These are phyloP conservation scores for Trichoderma orchidacearum DNA, from an alignment of 495 filamentous ascomycete genomes.

Conservation along the genomic window DNA sequence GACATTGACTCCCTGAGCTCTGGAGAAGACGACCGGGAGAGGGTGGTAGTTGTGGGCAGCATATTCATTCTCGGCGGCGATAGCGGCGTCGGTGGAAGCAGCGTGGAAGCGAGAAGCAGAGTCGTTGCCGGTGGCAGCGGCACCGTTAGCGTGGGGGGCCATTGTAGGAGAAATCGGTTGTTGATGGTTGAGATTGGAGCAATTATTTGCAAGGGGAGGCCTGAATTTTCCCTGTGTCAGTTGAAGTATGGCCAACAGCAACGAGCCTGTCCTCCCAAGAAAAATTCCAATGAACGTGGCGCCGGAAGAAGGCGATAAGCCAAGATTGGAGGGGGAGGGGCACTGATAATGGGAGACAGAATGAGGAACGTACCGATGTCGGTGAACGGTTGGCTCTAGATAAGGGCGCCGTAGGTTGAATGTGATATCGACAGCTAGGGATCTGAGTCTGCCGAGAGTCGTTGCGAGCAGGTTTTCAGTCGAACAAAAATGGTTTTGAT, in stretches of 20 bases:
- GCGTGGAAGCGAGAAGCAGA: conserved; percentile 54
- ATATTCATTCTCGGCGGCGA: conserved; percentile 65
- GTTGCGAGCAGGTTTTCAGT: no score
- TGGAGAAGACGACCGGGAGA: conserved; percentile 80
- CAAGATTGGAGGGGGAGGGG: neutral
- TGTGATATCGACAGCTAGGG: no score
- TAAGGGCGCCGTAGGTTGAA: no score
- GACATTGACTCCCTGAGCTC: conserved; percentile 69
- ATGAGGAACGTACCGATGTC: neutral
- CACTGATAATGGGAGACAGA: neutral
- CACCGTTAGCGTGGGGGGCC: conserved; percentile 42
- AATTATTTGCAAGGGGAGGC: neutral
- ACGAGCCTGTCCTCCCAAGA: no score
- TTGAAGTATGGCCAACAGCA: neutral
- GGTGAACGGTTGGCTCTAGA: no score
- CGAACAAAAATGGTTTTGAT: no score
- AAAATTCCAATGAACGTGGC: no score
- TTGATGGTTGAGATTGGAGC: neutral
- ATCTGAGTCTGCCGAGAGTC: no score
- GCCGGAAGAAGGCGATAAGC: no score
- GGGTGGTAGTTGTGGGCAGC: conserved; percentile 99
- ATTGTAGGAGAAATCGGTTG: conserved; percentile 18
- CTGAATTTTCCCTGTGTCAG: neutral
- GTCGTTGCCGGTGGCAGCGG: conserved; percentile 15
- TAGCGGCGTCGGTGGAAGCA: conserved; percentile 63